Evolutionary conservation across 352 stramenopile genomes (phyloP).

Genomic region (Globisporangium irregulare): DNA sequence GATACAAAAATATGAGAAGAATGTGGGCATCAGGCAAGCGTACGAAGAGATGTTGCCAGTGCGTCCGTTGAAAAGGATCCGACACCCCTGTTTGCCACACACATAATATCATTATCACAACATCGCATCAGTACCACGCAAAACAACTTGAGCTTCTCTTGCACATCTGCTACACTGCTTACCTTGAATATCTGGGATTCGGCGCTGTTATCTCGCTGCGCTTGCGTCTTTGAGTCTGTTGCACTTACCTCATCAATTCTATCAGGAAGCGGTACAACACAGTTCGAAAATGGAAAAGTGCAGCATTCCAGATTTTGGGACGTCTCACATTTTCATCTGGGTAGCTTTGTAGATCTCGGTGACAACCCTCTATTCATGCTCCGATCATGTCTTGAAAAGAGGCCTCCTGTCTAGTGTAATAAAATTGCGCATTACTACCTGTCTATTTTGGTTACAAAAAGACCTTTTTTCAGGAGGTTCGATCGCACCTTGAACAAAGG

Average conservation of each 20-base stretch:
- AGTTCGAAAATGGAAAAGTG: conserved; percentile 3
- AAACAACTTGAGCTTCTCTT: background rate
- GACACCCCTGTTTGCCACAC: conserved; percentile 47
- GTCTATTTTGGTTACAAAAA: no score
- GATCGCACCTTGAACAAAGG: background rate
- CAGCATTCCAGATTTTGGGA: background rate
- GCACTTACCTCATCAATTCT: background rate
- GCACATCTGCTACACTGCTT: background rate
- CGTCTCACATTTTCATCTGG: conserved; percentile 9
- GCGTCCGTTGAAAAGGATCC: conserved; percentile 77
- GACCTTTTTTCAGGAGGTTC: background rate
- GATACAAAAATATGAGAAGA: background rate
- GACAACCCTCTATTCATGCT: background rate
- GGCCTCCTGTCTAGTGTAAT: no score
- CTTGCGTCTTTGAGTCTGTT: background rate
- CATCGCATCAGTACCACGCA: background rate
- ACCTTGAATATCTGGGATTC: conserved; percentile 9
- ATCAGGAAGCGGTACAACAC: background rate
- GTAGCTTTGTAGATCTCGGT: background rate
- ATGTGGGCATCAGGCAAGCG: background rate
- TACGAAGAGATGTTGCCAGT: conserved; percentile 83
- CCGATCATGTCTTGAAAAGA: no score
- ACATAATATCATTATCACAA: background rate
- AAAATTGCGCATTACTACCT: no score
- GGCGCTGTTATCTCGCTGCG: background rate